These are phyloP conservation scores for Amaranthus cruentus DNA, from an alignment of 148 eudicot genomes.

Conservation along the genomic window DNA sequence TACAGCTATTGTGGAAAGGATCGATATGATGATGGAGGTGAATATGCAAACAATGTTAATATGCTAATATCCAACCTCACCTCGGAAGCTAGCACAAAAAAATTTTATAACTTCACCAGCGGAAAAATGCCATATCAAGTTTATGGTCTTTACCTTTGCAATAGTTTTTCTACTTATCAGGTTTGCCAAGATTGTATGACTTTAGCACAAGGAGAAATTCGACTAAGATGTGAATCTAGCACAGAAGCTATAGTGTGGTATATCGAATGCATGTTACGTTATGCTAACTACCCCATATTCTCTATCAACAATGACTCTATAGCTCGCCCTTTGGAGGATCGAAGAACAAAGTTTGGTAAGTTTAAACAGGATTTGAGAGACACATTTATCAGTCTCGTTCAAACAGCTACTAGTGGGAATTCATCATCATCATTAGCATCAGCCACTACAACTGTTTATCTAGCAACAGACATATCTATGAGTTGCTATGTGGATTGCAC, in stretches of 20 bases:
- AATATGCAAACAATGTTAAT: constrained; percentile 17
- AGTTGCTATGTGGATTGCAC: constrained; percentile 26
- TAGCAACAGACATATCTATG: constrained; percentile 5
- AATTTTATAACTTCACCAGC: constrained; percentile 14
- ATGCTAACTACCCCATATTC: constrained; percentile 22
- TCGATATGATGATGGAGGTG: constrained; percentile 12
- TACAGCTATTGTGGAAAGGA: constrained; percentile 12
- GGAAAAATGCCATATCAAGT: constrained; percentile 19
- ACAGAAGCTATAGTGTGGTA: constrained; percentile 25
- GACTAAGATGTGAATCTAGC: constrained; percentile 15
- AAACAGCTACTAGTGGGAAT: constrained; percentile 13
- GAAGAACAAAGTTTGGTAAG: constrained; percentile 3
- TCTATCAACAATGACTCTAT: constrained; percentile 13
- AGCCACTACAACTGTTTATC: constrained; percentile 17
- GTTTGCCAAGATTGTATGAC: constrained; percentile 20
- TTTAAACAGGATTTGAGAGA: constrained; percentile 20
- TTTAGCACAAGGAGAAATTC: constrained; percentile 19
- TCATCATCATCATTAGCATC: constrained; percentile 1
- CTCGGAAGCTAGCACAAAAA: constrained; percentile 15
- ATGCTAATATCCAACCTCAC: constrained; percentile 18
- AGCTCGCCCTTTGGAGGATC: neutral
- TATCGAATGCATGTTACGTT: constrained; percentile 25
- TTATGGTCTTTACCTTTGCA: constrained; percentile 28
- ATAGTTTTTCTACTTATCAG: constrained; percentile 9
- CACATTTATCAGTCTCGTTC: constrained; percentile 15